These are phyloP conservation scores for Ascochyta fabae DNA, from an alignment of 2,329 filamentous ascomycete species.

Conservation along the genomic window DNA sequence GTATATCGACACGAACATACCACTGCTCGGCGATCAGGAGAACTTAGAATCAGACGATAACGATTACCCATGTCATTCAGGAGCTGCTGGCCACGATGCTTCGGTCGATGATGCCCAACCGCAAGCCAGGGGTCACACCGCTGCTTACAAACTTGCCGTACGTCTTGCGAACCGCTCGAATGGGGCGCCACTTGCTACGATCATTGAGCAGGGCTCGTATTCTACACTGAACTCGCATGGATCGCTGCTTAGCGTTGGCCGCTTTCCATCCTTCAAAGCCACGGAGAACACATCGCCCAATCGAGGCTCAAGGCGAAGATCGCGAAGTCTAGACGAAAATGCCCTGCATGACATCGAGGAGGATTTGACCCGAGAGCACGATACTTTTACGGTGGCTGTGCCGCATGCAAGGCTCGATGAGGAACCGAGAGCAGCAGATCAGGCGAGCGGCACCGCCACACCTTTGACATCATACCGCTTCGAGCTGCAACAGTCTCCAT, in stretches of 20 bases:
- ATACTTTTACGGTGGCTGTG: background rate
- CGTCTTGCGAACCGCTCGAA: conserved; percentile 39
- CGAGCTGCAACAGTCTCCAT: conserved; percentile 11
- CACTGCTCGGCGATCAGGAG: conserved; percentile 8
- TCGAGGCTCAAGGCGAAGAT: conserved; percentile 16
- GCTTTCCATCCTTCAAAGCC: conserved; percentile 24
- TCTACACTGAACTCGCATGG: conserved; percentile 48
- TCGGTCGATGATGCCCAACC: conserved; percentile 20
- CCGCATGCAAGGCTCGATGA: conserved; percentile 8
- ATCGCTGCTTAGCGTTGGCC: conserved; percentile 34
- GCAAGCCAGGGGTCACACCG: conserved; percentile 25
- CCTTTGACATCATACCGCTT: conserved; percentile 11
- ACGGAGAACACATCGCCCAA: conserved; percentile 26
- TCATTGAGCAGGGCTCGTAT: conserved; percentile 52
- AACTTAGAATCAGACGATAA: conserved; percentile 14
- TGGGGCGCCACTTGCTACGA: conserved; percentile 52
- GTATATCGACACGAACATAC: conserved; percentile 18
- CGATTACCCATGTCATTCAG: conserved; percentile 20
- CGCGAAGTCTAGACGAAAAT: conserved; percentile 28
- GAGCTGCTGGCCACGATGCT: conserved; percentile 4
- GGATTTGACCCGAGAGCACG: conserved; percentile 18
- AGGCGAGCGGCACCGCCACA: conserved; percentile 14
- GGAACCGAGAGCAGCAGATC: conserved; percentile 1
- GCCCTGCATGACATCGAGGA: conserved; percentile 27
- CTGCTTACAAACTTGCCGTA: conserved; percentile 34